phyloP scores from a whole-genome alignment of 345 rosid species.

The Ceriops tagal region DNA sequence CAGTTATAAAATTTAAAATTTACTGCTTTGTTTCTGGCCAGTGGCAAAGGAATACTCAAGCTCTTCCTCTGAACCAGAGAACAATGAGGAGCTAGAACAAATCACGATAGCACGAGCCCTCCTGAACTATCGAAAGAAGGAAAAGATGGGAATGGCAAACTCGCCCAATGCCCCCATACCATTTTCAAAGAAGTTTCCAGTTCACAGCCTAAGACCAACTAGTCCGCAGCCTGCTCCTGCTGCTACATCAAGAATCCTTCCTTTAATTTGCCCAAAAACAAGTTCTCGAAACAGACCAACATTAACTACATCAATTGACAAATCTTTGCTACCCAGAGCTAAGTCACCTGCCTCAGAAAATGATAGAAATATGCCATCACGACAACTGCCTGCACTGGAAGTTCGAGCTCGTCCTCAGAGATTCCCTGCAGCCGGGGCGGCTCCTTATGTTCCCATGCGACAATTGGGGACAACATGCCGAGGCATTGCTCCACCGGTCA shows the following conservation, averaged over 20 bases:
- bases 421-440: constrained; percentile 73
- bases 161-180: constrained; percentile 50
- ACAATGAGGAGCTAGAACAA: constrained; percentile 89
- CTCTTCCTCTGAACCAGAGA: constrained; percentile 71
- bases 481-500: constrained; percentile 83
- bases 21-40: constrained; percentile 30
- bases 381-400: constrained; percentile 33
- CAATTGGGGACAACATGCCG: constrained; percentile 54
- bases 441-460: constrained; percentile 76
- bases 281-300: constrained; percentile 50
- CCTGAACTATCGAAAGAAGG: constrained; percentile 67
- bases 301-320: constrained; percentile 31
- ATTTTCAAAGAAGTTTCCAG: constrained; percentile 64
- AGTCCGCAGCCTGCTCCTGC: constrained; percentile 74
- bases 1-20: not conserved
- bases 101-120: constrained; percentile 82
- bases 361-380: constrained; percentile 17
- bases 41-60: constrained; percentile 95
- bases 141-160: constrained; percentile 59
- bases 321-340: constrained; percentile 7
- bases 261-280: constrained; percentile 68
- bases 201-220: constrained; percentile 71
- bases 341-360: constrained; percentile 9
- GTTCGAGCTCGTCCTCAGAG: constrained; percentile 43
- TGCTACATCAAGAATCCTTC: constrained; percentile 82